A percentile compares a stretch with the other conserved stretches of the same genome.
Evolutionary conservation across 345 rosid genomes (phyloP).

Genomic region (Aquilaria yunnanensis): DNA sequence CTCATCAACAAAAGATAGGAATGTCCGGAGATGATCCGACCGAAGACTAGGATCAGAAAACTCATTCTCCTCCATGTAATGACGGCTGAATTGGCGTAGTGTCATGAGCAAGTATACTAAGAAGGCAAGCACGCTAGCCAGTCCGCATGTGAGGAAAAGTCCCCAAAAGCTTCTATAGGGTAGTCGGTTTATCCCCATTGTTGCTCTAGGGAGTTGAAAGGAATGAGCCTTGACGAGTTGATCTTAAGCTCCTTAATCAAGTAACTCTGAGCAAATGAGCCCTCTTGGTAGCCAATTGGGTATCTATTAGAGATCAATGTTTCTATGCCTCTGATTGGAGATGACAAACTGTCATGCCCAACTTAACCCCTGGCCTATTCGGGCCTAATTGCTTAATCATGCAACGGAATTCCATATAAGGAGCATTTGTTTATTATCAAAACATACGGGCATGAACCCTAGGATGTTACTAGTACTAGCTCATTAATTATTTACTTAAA

Average conservation of each 20-base stretch:
- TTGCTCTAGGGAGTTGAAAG: conserved; percentile 57
- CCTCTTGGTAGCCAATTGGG: conserved; percentile 77
- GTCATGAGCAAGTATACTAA: conserved; percentile 32
- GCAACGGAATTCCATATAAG: too few relatives aligned
- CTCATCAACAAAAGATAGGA: conserved; percentile 61
- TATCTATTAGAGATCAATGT: conserved; percentile 39
- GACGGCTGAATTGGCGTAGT: conserved; percentile 41
- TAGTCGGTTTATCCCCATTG: conserved; percentile 61
- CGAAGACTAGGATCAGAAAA: conserved; percentile 30
- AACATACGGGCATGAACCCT: too few relatives aligned
- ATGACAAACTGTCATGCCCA: conserved; percentile 21
- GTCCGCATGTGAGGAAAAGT: conserved; percentile 49
- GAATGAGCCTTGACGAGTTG: conserved; percentile 55
- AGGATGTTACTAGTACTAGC: too few relatives aligned
- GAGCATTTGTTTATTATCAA: too few relatives aligned
- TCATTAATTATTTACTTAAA: too few relatives aligned
- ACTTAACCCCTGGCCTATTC: too few relatives aligned
- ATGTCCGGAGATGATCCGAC: conserved; percentile 51
- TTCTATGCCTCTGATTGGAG: conserved; percentile 74
- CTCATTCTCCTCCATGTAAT: conserved; percentile 25
- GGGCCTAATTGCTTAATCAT: too few relatives aligned
- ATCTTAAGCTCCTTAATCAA: conserved; percentile 48
- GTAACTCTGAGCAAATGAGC: conserved; percentile 66
- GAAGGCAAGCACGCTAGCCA: conserved; percentile 64
- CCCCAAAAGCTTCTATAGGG: conserved; percentile 74